Base-by-base conservation (phyloP, 345 rosid species). In the Noccaea caerulescens region DNA sequence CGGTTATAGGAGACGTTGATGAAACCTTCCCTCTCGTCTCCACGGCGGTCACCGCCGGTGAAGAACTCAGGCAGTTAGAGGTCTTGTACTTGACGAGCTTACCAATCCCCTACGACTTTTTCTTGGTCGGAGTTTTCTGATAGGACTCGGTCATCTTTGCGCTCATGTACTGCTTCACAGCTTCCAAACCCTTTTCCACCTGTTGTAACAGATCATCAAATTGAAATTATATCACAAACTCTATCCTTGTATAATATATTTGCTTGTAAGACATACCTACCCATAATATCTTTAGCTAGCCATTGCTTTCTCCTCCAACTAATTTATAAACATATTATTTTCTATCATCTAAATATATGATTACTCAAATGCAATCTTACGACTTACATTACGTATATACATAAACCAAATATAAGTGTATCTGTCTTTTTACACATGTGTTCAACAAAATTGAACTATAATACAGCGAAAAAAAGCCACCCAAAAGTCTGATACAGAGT, bases 101-200 rank as follows among this genome's bases (percentile, higher is more conserved):
- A 53, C 87, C 77, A 36, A 75, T 45, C 8, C 86, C 87, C 96
- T 96, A 87, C 0, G 86, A 76, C 77, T 79, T 83, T 81, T 86
- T 92, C 77, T 82, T 84, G 1, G 8, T 55, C 14, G 79, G 36
- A 2, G 79, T 82, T 58, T 77, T 68, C 43, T 49, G 76, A 32
- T 81, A 74, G 1, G 82, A 81, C 0, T 73, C 80, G 9, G 74
- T 85, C 94, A 92, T 85, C 71, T 81, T 85, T 62, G 80, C 86
- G 16, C 82, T 83, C 84, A 92, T 64, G 76, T 88, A 92, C 70
- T 72, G 84, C 76, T 79, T 92, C 10, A 92, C 82, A 1, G 82
- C 79, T 9, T 61, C 82, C 66, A 92, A 32, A 6, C 96, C 83
- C 2, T 71, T 83, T 78, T 82, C 92, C 65, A 86, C 83, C 78